Percentiles rank a stretch among this genome's conserved stretches.
Conservation (phyloP, 805 yeast genomes). For the Saccharomycodes ludwigii region DNA sequence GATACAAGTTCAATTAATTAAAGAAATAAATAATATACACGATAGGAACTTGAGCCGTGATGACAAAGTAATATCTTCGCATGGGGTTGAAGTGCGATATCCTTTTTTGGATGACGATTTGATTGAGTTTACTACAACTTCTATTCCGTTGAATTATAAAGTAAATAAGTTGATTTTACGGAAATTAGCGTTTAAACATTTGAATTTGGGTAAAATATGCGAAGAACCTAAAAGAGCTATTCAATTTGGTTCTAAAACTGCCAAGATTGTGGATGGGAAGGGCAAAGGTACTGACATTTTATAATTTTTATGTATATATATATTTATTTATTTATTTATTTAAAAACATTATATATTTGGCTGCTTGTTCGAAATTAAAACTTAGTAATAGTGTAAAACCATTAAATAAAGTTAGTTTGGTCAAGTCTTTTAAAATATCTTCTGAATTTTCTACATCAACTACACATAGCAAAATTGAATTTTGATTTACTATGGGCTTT, state of each 20-base stretch:
- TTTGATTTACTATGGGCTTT: constrained; percentile 28
- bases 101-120: constrained; percentile 67
- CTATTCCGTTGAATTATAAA: constrained; percentile 38
- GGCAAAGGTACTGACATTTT: constrained; percentile 60
- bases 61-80: constrained; percentile 71
- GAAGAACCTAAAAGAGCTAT: constrained; percentile 85
- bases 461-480: constrained; percentile 46
- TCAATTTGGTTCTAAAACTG: constrained; percentile 92
- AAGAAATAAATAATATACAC: constrained; percentile 65
- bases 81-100: constrained; percentile 86
- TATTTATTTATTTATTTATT: constrained; percentile 8
- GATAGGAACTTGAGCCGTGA: constrained; percentile 80
- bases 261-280: constrained; percentile 73
- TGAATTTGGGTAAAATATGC: constrained; percentile 44
- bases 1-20: constrained; percentile 46
- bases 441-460: constrained; percentile 54
- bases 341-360: constrained; percentile 28
- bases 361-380: constrained; percentile 42
- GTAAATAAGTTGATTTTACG: constrained; percentile 49
- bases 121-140: constrained; percentile 33
- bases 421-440: constrained; percentile 29
- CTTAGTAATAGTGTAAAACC: constrained; percentile 30
- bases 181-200: constrained; percentile 35
- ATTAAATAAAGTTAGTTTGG: constrained; percentile 27
- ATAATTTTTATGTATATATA: not conserved